Base-by-base conservation (phyloP, 139 green algal species). In the Coccomyxa sp. region DNA sequence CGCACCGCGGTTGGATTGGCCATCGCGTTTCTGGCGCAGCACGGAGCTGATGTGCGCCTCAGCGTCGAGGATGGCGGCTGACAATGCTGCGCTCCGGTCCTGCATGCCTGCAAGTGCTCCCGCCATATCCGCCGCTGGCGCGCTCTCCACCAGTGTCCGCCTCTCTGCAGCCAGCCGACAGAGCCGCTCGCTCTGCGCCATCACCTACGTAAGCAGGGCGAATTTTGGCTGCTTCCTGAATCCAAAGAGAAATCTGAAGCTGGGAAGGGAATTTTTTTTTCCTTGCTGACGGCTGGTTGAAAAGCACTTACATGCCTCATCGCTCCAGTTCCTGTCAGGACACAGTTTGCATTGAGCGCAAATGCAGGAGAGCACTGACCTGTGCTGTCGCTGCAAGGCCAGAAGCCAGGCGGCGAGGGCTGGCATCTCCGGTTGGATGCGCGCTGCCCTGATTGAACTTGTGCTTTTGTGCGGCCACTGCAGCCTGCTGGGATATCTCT, bases 361-460 rank as follows among this genome's bases (percentile, higher is more conserved):
- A 21, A 4, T 71, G 9, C 4, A 71, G 30, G 15, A 80, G 27
- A 66, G 30, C 30, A 27, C 32, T 80, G 13, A 83, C 83, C 80
- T 87, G 79, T 80, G 80, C 81, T 25, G 84, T 87, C 9, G 80
- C 84, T 28, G 68, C 63, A 17, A 87, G n/a, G 28, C 84, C 84
- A 31, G 80, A 78, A 30, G 71, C 75, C 32, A 84, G 80, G 31
- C 66, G 60, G 71, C 58, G 27, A 1, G 76, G 84, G n/a, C 60
- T 80, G 59, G 63, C 67, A 13, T 82, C 80, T 11, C 80, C 84
- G 11, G 81, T 81, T 0, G 84, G 84, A 75, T 87, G 67, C 17
- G 51, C 57, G 12, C 74, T 76, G 76, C 84, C 80, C 21, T 79
- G 82, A 76, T 85, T 87, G 84, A 87, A 87, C 76, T 87, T 87